A percentile compares a stretch with the other conserved stretches of the same genome.
Evolutionary conservation across 2,329 filamentous ascomycete species (phyloP).

Genomic region (Thielaviopsis populi): DNA sequence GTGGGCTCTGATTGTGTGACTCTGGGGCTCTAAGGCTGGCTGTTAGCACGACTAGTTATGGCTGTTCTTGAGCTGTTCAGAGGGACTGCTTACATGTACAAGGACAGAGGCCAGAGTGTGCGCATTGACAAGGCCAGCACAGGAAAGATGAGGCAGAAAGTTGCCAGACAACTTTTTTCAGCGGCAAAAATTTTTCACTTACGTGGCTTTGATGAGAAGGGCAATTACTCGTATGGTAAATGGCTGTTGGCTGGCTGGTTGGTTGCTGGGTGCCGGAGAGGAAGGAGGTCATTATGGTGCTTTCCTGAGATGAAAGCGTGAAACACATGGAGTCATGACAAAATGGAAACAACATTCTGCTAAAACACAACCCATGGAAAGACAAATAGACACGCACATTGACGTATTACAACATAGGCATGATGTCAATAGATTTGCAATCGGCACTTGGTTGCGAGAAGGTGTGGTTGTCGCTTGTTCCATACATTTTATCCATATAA

Average conservation of each 20-base stretch:
- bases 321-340: not conserved
- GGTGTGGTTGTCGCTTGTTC: not conserved
- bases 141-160: no score
- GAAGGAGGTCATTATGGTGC: not conserved
- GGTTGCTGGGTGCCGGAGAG: not conserved
- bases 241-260: not conserved
- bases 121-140: no score
- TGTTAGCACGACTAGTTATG: not conserved
- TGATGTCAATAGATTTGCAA: not conserved
- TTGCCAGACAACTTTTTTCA: no score
- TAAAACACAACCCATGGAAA: not conserved
- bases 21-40: not conserved
- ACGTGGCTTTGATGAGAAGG: not conserved
- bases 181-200: no score
- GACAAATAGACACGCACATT: not conserved
- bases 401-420: not conserved
- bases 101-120: no score
- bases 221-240: not conserved
- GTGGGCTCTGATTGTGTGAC: not conserved
- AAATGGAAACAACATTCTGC: not conserved
- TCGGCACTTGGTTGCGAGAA: not conserved
- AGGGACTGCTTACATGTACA: no score
- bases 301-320: not conserved
- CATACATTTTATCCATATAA: not conserved
- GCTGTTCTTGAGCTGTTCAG: not conserved